Conservation (phyloP, 2,329 filamentous ascomycete species). For the Thielaviopsis populi region DNA sequence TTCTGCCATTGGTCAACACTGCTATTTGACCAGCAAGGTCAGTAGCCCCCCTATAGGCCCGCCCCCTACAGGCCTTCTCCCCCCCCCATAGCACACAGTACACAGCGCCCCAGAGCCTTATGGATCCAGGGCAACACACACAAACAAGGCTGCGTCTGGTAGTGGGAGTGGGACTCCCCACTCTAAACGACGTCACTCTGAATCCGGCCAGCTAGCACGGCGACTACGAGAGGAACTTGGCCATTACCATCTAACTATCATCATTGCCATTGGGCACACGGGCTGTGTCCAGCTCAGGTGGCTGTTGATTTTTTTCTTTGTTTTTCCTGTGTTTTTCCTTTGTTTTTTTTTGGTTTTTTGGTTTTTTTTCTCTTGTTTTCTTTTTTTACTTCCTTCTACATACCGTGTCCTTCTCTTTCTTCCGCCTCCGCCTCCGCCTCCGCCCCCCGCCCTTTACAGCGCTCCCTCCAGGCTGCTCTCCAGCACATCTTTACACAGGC, state of each 20-base stretch:
- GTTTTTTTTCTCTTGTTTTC: conserved; percentile 17
- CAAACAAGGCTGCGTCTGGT: background rate
- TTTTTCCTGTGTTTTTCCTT: conserved; percentile 14
- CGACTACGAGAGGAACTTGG: background rate
- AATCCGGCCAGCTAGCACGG: background rate
- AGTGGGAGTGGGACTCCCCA: background rate
- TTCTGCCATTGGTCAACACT: background rate
- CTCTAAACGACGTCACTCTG: background rate
- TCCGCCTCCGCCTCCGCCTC: background rate
- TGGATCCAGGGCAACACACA: background rate
- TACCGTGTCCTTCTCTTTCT: background rate
- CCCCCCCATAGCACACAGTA: no score
- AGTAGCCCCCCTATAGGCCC: no score
- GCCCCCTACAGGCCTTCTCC: no score
- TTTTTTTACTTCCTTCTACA: conserved; percentile 16
- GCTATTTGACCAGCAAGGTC: background rate
- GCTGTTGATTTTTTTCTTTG: background rate
- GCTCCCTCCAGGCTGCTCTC: conserved; percentile 27
- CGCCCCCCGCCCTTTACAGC: background rate
- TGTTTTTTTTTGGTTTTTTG: conserved; percentile 16
- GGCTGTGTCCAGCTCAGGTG: background rate
- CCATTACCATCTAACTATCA: background rate
- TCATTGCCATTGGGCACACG: no score
- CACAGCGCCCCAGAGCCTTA: no score
- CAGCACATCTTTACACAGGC: conserved; percentile 38